A percentile compares a stretch with the other conserved stretches of the same genome.
Conservation (phyloP, 306 rosid species). For the Psophocarpus tetragonolobus region DNA sequence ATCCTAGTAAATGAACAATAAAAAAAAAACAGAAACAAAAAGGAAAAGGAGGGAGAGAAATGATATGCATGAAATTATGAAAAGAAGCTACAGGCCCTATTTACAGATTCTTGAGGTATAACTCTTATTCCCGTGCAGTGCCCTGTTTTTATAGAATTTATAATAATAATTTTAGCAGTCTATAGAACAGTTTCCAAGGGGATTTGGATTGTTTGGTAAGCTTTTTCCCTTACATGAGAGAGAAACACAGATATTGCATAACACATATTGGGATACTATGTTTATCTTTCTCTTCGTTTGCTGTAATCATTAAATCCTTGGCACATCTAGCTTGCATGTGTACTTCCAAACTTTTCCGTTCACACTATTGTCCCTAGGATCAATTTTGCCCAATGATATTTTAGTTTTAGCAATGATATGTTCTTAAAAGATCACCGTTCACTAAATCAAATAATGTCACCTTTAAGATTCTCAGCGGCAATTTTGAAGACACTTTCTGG, state of each 20-base stretch:
- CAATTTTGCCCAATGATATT: background rate
- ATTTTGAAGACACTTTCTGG: constrained; percentile 55
- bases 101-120: background rate
- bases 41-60: background rate
- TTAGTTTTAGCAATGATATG: background rate
- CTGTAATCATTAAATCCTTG: background rate
- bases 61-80: background rate
- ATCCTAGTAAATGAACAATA: background rate
- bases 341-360: background rate
- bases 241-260: background rate
- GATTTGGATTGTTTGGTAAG: background rate
- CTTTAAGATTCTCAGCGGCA: constrained; percentile 69
- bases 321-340: background rate
- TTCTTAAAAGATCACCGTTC: background rate
- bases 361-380: background rate
- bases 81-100: background rate
- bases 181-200: background rate
- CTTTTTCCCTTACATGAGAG: background rate
- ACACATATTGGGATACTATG: background rate
- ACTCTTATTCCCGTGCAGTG: background rate
- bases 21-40: background rate
- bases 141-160: background rate
- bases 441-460: constrained; percentile 34
- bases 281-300: background rate
- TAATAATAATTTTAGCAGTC: background rate